phyloP scores from a whole-genome alignment of 345 rosid species.

The Syzygium oleosum region DNA sequence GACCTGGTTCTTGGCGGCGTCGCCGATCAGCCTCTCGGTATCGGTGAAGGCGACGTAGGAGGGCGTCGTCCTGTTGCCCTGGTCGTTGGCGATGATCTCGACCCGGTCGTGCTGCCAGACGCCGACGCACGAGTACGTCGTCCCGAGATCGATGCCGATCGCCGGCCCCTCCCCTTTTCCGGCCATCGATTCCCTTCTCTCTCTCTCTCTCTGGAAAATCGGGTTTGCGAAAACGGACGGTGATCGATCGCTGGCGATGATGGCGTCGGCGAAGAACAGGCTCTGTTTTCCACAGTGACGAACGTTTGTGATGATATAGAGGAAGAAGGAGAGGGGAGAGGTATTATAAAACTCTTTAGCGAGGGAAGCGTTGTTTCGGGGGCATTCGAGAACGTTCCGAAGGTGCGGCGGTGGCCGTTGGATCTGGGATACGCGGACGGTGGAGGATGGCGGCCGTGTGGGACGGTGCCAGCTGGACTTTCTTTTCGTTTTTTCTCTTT shows the following conservation, averaged over 20 bases:
- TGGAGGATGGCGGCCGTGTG: not conserved
- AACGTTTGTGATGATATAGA: no score
- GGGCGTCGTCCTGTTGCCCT: constrained; percentile 44
- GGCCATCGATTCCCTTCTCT: constrained; percentile 13
- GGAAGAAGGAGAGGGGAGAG: not conserved
- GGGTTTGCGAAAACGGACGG: not conserved
- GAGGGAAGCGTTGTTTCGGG: not conserved
- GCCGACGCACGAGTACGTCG: constrained; percentile 52
- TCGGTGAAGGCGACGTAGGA: constrained; percentile 49
- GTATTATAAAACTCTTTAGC: not conserved
- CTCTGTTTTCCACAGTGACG: no score
- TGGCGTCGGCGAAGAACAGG: not conserved
- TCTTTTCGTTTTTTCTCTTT: not conserved
- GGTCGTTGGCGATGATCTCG: constrained; percentile 55
- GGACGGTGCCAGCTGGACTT: not conserved
- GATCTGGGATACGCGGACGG: not conserved
- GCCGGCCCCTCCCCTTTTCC: constrained; percentile 54
- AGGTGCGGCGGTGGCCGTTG: not conserved
- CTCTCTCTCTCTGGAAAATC: not conserved
- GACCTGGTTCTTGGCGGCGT: constrained; percentile 60
- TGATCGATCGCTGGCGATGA: not conserved
- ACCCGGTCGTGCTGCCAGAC: constrained; percentile 55
- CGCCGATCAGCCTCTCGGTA: constrained; percentile 47
- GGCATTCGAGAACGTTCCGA: constrained; percentile 16
- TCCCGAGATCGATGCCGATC: constrained; percentile 48